Evolutionary conservation across 1,139 yeast species (phyloP).

Genomic region (Eremothecium cymbalariae): DNA sequence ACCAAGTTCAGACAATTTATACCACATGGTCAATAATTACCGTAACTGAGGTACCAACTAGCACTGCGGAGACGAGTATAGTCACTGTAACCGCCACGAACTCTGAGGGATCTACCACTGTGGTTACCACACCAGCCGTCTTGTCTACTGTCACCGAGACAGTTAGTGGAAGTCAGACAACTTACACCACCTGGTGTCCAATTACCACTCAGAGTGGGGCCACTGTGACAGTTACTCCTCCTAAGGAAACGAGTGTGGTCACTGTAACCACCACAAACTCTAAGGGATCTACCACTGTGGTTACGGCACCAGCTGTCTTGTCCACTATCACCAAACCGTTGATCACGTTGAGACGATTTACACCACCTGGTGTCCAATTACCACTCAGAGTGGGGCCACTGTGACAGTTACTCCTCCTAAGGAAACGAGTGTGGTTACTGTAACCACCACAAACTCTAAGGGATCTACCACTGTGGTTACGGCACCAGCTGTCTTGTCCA

Average conservation of each 20-base stretch:
- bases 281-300: background rate
- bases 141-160: constrained; percentile 11
- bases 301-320: constrained; percentile 7
- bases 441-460: constrained; percentile 3
- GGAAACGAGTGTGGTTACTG: background rate
- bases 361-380: constrained; percentile 39
- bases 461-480: constrained; percentile 2
- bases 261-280: constrained; percentile 2
- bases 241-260: no score
- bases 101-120: background rate
- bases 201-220: constrained; percentile 17
- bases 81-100: constrained; percentile 3
- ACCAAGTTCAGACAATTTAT: constrained; percentile 18
- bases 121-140: constrained; percentile 7
- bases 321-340: constrained; percentile 10
- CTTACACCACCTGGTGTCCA: constrained; percentile 39
- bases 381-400: constrained; percentile 10
- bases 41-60: no score
- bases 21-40: constrained; percentile 41
- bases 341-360: constrained; percentile 18
- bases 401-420: background rate
- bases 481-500: constrained; percentile 35
- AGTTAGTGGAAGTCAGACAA: constrained; percentile 13
- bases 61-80: no score
- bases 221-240: no score